Base-by-base conservation (phyloP, 805 yeast species). In the Hanseniaspora guilliermondii region DNA sequence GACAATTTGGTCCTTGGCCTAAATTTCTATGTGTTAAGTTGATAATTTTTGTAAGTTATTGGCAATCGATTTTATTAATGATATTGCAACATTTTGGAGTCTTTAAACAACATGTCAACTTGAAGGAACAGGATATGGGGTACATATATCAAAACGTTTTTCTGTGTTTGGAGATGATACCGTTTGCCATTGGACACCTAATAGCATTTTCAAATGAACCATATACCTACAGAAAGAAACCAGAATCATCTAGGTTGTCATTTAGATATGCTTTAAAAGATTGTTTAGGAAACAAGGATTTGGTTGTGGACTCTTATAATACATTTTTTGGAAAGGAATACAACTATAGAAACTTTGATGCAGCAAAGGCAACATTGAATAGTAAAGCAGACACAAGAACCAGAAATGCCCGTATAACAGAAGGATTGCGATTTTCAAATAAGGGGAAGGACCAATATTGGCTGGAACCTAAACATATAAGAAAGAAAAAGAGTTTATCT, bases 1-100 rank as follows among this genome's bases (percentile, higher is more conserved):
- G 71, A 53, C 85, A 83, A 1, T 89, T 83, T 70, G 77, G 86
- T 53, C 97, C 97, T 3, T 81, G 93, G 77, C 88, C 94, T 11
- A 89, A 89, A 68, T 93, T 93, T 65, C 66, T 93, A 39, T 88
- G 97, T 69, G 95, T 93, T 47, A 93, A 93, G 64, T 74, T 88
- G 58, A 87, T 93, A 53, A 89, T 93, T 48, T 93, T 93, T 73
- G 97, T 96, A 24, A 85, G 96, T n/a, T 93, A 88, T 65, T 93
- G 99, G 99, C 98, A 93, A 65, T 87, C 94, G 0, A 69, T 84
- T 8, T 59, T 81, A 1, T 69, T 85, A 45, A 78, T 80, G 4
- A 62, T 79, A 0, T 61, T 83, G 44, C 70, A 76, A 68, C 70
- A 74, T 63, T 60, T 75, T 61, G 76, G 81, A 53, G 59, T 78